These are phyloP conservation scores for Pseudohalonectria lignicola DNA, from an alignment of 2,329 filamentous ascomycete genomes.

Conservation along the genomic window DNA sequence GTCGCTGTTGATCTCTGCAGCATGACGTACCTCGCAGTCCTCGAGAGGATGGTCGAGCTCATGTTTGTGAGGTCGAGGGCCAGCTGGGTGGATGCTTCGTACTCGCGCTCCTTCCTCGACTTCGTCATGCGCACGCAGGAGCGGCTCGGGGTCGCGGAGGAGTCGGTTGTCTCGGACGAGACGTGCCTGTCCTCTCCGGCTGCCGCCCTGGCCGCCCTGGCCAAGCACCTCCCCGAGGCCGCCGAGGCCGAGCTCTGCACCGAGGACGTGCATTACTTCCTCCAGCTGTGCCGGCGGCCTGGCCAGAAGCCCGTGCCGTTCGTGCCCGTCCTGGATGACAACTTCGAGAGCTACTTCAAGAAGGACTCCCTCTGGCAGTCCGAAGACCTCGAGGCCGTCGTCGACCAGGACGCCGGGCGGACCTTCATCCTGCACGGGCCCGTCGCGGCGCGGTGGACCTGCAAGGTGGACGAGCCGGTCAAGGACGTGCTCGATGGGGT, in stretches of 20 bases:
- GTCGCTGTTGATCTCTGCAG: conserved; percentile 68
- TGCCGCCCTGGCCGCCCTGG: conserved; percentile 63
- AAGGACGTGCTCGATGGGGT: conserved; percentile 57
- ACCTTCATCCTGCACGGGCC: conserved; percentile 97
- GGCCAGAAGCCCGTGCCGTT: conserved; percentile 63
- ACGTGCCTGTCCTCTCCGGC: conserved; percentile 78
- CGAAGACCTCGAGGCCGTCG: conserved; percentile 90
- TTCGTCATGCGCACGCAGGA: conserved; percentile 96
- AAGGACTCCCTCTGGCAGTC: conserved; percentile 99
- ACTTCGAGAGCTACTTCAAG: conserved; percentile 99
- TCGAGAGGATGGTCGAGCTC: conserved; percentile 73
- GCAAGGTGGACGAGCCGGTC: conserved; percentile 80
- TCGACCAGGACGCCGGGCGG: conserved; percentile 88
- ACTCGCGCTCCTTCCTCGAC: conserved; percentile 74
- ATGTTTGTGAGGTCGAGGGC: conserved; percentile 85
- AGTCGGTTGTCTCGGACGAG: conserved; percentile 65
- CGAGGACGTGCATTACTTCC: conserved; percentile 95
- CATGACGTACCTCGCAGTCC: conserved; percentile 88
- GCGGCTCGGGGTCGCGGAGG: conserved; percentile 61
- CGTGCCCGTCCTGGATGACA: conserved; percentile 88
- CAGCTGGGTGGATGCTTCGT: conserved; percentile 83
- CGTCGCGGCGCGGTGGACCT: conserved; percentile 84
- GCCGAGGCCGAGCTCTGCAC: conserved; percentile 90
- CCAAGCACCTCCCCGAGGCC: conserved; percentile 75
- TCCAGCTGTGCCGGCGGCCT: conserved; percentile 68